phyloP scores from a whole-genome alignment of 2,329 filamentous ascomycete species.

The Thielaviopsis cerberus region DNA sequence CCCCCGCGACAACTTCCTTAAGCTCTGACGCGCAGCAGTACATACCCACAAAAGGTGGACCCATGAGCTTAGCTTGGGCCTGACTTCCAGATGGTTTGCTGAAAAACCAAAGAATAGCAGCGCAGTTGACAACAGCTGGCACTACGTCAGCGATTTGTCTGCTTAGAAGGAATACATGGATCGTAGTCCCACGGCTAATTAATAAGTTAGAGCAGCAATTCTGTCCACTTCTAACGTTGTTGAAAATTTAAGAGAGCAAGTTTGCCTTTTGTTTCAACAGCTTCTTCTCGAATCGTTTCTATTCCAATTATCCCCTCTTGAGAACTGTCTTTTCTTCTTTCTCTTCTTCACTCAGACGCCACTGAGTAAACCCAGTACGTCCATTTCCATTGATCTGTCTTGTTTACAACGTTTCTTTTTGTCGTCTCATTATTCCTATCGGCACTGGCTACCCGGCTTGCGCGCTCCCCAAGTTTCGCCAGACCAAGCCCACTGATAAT shows the following conservation, averaged over 20 bases:
- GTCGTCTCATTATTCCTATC: background rate
- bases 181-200: background rate
- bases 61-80: too few species aligned
- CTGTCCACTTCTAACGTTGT: background rate
- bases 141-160: background rate
- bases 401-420: background rate
- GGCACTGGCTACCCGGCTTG: background rate
- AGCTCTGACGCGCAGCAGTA: background rate
- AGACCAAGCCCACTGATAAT: background rate
- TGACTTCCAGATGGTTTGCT: too few species aligned
- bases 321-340: background rate
- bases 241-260: background rate
- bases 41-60: background rate
- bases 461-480: background rate
- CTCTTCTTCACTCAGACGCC: background rate
- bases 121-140: background rate
- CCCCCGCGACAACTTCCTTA: background rate
- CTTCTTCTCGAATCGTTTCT: background rate
- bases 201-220: background rate
- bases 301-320: background rate
- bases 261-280: background rate
- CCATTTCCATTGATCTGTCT: background rate
- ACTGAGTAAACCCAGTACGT: background rate
- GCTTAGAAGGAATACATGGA: background rate
- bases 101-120: too few species aligned